Evolutionary conservation across 1,284 basidiomycete genomes (phyloP), one percentile per base, ranked within the genome.

Genomic region (Fomitopsis schrenkii): DNA sequence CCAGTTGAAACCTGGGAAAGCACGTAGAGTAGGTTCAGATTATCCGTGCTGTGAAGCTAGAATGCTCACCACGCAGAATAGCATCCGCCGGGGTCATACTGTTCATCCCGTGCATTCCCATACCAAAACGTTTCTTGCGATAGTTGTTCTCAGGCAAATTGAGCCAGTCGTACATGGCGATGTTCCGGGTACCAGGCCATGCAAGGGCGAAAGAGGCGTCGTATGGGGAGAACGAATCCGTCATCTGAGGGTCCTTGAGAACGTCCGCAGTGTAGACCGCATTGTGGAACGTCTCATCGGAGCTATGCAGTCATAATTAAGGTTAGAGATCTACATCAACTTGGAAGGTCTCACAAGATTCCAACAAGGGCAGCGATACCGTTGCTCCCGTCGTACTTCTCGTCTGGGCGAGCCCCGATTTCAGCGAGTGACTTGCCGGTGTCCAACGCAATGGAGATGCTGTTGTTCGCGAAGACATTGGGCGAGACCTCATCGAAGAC

Each of bases 401-500:
- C 64, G 8, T 64, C 63, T 4, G 69, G 68, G n/a, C 28, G 46
- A 7, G 40, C 42, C 3, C 59, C 35, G 2, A 70, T 40, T 44
- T 59, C 60, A 14, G 63, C 59, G 3, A 67, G 50, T 0, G 70
- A 60, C 57, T 71, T 72, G 3, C 70, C 70, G 2, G 70, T 68
- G 55, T 75, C 74, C 36, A 76, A 55, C 9, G 57, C 59, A 12
- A 65, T 63, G 1, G 75, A 72, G 19, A 67, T 58, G 5, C 70
- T 69, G 57, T 75, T 76, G 64, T 72, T 69, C 5, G 70, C 68
- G 52, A 75, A 76, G 3, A 71, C 68, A 55, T 75, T 71, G 3
- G 71, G 73, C 12, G 63, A 59, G 12, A 72, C 66, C 40, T 74
- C 73, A 1, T 65, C 61, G 50, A 72, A 67, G 59, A 70, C 67